Conservation (phyloP, 1,284 basidiomycete genomes). For the Ganoderma leucocontextum region DNA sequence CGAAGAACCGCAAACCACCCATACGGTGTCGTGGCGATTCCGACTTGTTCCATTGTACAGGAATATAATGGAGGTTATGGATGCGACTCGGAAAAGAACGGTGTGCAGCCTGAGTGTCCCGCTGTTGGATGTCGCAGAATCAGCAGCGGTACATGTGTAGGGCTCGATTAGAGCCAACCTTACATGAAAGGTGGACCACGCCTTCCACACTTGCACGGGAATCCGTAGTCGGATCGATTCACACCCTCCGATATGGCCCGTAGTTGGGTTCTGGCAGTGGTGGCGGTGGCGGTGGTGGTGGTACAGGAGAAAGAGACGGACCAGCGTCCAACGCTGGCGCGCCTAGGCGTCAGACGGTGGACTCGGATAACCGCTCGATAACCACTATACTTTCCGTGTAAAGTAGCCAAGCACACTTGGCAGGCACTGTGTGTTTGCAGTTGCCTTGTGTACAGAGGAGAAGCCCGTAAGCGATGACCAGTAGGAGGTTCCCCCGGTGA, state of each 20-base stretch:
- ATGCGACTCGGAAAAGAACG: background rate
- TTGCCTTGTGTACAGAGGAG: constrained; percentile 10
- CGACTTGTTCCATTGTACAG: background rate
- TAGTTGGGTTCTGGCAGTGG: background rate
- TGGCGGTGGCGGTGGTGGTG: background rate
- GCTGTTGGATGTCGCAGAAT: background rate
- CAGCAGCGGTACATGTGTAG: background rate
- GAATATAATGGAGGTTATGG: background rate
- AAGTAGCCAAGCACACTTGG: constrained; percentile 30
- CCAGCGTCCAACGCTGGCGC: background rate
- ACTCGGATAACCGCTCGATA: constrained; percentile 1
- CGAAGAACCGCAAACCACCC: background rate
- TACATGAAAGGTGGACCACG: background rate
- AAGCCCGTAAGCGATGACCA: constrained; percentile 8
- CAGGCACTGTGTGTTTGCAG: constrained; percentile 21
- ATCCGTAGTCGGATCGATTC: background rate
- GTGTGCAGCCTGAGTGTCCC: background rate
- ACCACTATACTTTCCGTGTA: constrained; percentile 20
- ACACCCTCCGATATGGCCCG: background rate
- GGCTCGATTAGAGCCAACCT: background rate
- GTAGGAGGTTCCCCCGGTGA: constrained; percentile 16
- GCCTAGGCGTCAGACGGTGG: background rate
- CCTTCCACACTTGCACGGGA: background rate
- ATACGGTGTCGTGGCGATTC: background rate
- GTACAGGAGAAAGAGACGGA: constrained; percentile 6